These are phyloP conservation scores for Hirschioporus abietinus DNA, from an alignment of 768 basidiomycete species.

Conservation along the genomic window DNA sequence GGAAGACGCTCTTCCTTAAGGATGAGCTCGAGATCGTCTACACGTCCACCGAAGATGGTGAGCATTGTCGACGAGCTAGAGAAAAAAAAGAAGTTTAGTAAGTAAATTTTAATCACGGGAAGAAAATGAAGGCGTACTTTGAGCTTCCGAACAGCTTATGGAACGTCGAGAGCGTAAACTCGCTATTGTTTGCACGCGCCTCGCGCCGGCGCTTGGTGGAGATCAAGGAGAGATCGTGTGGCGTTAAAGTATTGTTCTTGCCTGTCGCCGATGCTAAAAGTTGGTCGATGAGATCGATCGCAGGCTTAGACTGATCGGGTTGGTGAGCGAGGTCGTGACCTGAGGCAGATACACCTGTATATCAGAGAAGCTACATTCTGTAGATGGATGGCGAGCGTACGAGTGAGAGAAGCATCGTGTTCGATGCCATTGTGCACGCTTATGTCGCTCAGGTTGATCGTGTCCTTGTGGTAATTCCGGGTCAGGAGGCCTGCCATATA, in stretches of 20 bases:
- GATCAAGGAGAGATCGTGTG: conserved; percentile 51
- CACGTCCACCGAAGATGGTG: conserved; percentile 59
- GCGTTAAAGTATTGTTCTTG: conserved; percentile 49
- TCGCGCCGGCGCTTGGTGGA: conserved; percentile 59
- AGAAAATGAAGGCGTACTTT: conserved; percentile 45
- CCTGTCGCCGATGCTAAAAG: conserved; percentile 57
- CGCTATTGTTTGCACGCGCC: conserved; percentile 44
- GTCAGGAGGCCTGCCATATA: conserved; percentile 53
- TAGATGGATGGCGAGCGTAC: conserved; percentile 42
- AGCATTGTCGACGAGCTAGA: conserved; percentile 56
- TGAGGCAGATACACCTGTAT: conserved; percentile 19
- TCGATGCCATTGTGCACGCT: conserved; percentile 73
- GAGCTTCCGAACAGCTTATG: conserved; percentile 63
- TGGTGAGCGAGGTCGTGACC: conserved; percentile 46
- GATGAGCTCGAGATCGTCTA: conserved; percentile 47
- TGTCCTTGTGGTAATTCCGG: conserved; percentile 50
- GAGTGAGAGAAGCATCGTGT: conserved; percentile 58
- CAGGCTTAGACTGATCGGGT: conserved; percentile 49
- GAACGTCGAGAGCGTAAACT: conserved; percentile 42
- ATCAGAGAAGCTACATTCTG: background rate
- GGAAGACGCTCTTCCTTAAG: conserved; percentile 69
- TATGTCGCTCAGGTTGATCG: conserved; percentile 61
- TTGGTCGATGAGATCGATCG: conserved; percentile 42
- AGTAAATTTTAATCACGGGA: conserved; percentile 1
- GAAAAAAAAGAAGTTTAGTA: background rate